Evolutionary conservation across 345 rosid genomes (phyloP).

Genomic region (Murraya paniculata): DNA sequence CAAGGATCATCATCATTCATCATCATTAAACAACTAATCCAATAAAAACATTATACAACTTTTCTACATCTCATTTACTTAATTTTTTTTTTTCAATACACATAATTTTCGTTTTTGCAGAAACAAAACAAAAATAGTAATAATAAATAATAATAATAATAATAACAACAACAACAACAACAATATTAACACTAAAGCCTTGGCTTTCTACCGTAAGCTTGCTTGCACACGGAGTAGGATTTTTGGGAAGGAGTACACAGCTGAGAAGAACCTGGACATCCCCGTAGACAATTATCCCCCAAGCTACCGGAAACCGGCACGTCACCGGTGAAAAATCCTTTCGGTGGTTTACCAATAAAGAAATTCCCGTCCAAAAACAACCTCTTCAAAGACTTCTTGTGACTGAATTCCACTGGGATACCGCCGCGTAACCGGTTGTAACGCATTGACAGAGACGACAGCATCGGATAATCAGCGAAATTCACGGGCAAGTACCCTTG

Average conservation of each 20-base stretch:
- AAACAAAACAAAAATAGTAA: background rate
- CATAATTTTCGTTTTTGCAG: background rate
- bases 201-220: constrained; percentile 76
- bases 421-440: constrained; percentile 66
- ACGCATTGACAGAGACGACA: constrained; percentile 69
- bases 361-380: constrained; percentile 79
- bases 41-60: background rate
- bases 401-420: constrained; percentile 63
- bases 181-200: constrained; percentile 30
- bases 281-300: constrained; percentile 81
- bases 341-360: constrained; percentile 77
- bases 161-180: background rate
- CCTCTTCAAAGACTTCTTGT: constrained; percentile 50
- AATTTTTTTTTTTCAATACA: background rate
- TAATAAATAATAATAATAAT: background rate
- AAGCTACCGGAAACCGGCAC: constrained; percentile 62
- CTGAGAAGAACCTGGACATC: constrained; percentile 71
- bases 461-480: constrained; percentile 52
- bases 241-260: constrained; percentile 84
- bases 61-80: background rate
- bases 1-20: background rate
- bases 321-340: constrained; percentile 36
- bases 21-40: background rate
- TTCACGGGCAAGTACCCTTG: constrained; percentile 47
- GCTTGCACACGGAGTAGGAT: constrained; percentile 60